A percentile compares a stretch with the other conserved stretches of the same genome.
These are phyloP conservation scores for Takakia lepidozioides DNA, from an alignment of 225 moss, liverwort and hornwort species.

Conservation along the genomic window DNA sequence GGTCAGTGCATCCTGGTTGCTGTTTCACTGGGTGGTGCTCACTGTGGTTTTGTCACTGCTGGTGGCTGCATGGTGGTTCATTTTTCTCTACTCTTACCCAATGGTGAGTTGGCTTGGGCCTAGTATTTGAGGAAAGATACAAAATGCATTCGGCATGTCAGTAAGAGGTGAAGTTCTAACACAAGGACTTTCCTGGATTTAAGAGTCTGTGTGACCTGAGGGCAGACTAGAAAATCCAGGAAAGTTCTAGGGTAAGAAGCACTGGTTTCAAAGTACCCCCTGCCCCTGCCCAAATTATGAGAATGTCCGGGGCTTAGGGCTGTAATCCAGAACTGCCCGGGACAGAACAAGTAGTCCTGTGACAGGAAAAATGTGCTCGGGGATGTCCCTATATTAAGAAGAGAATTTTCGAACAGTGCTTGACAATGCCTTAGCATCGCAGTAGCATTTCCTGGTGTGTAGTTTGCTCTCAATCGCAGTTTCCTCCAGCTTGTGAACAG, in stretches of 20 bases:
- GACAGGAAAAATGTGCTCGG: too few species aligned
- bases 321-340: too few species aligned
- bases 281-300: background rate
- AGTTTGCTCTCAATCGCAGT: too few species aligned
- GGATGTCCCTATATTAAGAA: background rate
- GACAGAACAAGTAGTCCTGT: too few species aligned
- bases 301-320: too few species aligned
- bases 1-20: conserved; percentile 56
- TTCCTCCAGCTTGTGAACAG: too few species aligned
- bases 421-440: background rate
- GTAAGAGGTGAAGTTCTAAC: background rate
- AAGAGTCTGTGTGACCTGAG: background rate
- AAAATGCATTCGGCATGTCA: background rate
- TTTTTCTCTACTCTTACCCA: conserved; percentile 84
- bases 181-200: too few species aligned
- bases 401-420: background rate
- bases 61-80: conserved; percentile 84
- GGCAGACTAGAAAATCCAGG: background rate
- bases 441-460: too few species aligned
- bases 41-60: conserved; percentile 43
- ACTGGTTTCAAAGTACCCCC: background rate
- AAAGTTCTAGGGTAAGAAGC: background rate
- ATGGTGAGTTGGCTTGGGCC: conserved; percentile 73
- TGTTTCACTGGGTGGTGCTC: conserved; percentile 42
- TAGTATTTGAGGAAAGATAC: too few species aligned